Evolutionary conservation across 1,284 basidiomycete species (phyloP).

Genomic region (Takashimella tepidaria): DNA sequence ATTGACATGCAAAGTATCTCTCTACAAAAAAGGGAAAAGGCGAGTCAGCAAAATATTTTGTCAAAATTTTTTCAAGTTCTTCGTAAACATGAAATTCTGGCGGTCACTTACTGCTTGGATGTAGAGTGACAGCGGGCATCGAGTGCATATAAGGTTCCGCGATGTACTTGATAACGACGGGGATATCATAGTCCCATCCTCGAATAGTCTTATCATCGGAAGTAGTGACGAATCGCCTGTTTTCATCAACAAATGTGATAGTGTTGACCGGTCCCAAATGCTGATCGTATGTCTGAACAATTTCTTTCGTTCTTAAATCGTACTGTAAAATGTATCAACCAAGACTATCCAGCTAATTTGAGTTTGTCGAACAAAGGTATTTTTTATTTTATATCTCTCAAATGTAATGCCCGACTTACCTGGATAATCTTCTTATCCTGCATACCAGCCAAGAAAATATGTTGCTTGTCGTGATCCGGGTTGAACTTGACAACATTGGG

Average conservation of each 20-base stretch:
- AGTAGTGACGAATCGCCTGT: constrained; percentile 93
- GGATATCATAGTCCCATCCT: constrained; percentile 97
- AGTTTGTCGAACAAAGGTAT: no score
- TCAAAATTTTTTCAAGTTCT: no score
- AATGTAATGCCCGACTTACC: constrained; percentile 50
- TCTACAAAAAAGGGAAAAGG: no score
- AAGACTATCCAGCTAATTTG: no score
- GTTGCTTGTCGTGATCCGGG: constrained; percentile 91
- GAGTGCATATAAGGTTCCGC: constrained; percentile 99
- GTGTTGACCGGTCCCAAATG: constrained; percentile 97
- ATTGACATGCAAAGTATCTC: constrained; percentile 96
- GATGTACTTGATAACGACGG: constrained; percentile 98
- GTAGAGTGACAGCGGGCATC: constrained; percentile 93
- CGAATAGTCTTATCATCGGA: constrained; percentile 99
- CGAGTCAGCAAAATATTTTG: constrained; percentile 4
- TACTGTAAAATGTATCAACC: constrained; percentile 57
- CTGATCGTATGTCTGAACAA: constrained; percentile 97
- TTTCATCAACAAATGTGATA: constrained; percentile 95
- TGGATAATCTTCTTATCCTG: constrained; percentile 98
- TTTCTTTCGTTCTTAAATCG: constrained; percentile 86
- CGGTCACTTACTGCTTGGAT: constrained; percentile 77
- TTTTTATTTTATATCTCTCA: no score
- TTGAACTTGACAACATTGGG: constrained; percentile 93
- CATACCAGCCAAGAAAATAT: constrained; percentile 97
- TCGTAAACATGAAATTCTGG: no score